Evolutionary conservation across 257 asterid species (phyloP).

Genomic region (Parsonsia alboflavescens): DNA sequence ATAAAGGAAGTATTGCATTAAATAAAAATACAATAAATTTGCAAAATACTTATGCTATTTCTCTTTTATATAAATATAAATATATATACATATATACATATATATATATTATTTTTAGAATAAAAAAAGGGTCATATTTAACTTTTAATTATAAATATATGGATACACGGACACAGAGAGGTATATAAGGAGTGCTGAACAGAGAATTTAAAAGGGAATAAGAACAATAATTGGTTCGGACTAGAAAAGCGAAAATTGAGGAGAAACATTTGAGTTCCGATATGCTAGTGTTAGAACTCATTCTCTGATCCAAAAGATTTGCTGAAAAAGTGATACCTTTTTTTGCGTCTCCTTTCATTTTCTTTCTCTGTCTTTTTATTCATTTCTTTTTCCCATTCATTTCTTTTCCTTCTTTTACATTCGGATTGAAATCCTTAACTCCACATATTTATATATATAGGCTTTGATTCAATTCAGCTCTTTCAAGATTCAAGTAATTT

Average conservation of each 20-base stretch:
- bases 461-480: conserved; percentile 1
- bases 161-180: background rate
- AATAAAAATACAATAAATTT: too few species aligned
- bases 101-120: too few species aligned
- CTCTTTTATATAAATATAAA: too few species aligned
- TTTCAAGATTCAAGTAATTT: conserved; percentile 1
- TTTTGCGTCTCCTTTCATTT: background rate
- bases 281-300: background rate
- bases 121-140: too few species aligned
- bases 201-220: background rate
- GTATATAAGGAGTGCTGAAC: background rate
- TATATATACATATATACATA: too few species aligned
- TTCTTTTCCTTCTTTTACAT: background rate
- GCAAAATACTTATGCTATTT: too few species aligned
- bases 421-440: background rate
- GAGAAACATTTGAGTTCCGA: conserved; percentile 7
- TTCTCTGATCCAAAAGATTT: conserved; percentile 13
- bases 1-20: too few species aligned
- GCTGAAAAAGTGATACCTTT: background rate
- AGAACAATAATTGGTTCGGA: background rate
- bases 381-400: background rate
- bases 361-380: background rate
- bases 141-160: too few species aligned
- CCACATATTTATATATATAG: background rate
- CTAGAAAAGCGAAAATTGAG: conserved; percentile 7